A percentile compares a stretch with the other conserved stretches of the same genome.
Evolutionary conservation across 106 monocot genomes (phyloP).

Genomic region (Narthecium ossifragum): DNA sequence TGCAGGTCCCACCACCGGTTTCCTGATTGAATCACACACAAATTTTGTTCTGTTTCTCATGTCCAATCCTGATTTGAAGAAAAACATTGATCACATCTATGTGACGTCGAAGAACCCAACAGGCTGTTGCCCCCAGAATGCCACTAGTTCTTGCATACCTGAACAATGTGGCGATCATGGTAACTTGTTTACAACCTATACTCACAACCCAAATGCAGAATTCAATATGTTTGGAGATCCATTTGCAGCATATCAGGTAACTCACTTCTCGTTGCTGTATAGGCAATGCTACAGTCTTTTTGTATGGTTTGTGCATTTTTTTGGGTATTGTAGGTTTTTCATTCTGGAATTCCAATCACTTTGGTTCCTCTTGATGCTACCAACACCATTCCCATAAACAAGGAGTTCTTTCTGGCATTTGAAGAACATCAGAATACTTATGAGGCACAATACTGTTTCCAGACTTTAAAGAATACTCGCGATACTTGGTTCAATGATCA

Average conservation of each 20-base stretch:
- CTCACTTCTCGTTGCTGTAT: neutral
- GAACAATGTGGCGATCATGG: slow-evolving; percentile 72
- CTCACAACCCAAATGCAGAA: slow-evolving; percentile 75
- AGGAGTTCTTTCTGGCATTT: slow-evolving; percentile 57
- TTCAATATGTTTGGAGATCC: slow-evolving; percentile 90
- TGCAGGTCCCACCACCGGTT: slow-evolving; percentile 58
- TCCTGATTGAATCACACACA: slow-evolving; percentile 65
- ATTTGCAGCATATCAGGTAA: slow-evolving; percentile 93
- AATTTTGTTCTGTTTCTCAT: slow-evolving; percentile 84
- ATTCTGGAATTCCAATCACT: slow-evolving; percentile 84
- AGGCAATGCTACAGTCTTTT: too few species aligned
- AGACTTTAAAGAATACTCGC: slow-evolving; percentile 40
- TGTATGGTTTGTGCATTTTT: too few species aligned
- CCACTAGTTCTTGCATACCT: slow-evolving; percentile 28
- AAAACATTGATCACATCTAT: slow-evolving; percentile 79
- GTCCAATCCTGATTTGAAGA: slow-evolving; percentile 69
- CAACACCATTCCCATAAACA: slow-evolving; percentile 67
- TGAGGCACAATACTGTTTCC: slow-evolving; percentile 74
- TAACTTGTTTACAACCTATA: slow-evolving; percentile 55
- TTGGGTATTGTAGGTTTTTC: slow-evolving; percentile 44
- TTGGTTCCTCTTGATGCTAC: slow-evolving; percentile 85
- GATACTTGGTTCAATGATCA: slow-evolving; percentile 55
- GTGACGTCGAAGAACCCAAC: slow-evolving; percentile 73
- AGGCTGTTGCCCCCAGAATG: slow-evolving; percentile 55
- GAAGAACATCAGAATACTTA: slow-evolving; percentile 39